Evolutionary conservation across 345 rosid species (phyloP), one percentile per base, ranked within the genome.

Genomic region (Populus simonii): DNA sequence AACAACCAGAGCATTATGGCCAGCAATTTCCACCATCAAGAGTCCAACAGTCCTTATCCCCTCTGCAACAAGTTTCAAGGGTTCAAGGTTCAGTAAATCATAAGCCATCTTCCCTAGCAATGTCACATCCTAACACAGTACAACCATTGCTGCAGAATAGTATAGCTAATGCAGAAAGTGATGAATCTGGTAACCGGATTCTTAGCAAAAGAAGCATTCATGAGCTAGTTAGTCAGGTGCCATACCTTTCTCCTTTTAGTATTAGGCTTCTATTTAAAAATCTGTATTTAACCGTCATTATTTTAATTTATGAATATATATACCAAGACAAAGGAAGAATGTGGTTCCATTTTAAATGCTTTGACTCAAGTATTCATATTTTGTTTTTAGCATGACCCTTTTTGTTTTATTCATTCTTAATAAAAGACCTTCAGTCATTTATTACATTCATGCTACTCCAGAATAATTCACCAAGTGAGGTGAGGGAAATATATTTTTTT

Each of bases 141-240:
- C 92, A 86, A 76, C 73, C 88, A 53, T 87, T 74, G 71, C 83
- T 74, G 67, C 90, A 84, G 78, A 84, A 74, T 80, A 91, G 80
- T 88, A 75, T 84, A 77, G 82, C 83, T 73, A 79, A 76, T 73
- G 68, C 75, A 41, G 97, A 92, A 79, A 86, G 41, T 79, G 92
- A 92, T 22, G 90, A 86, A 74, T 77, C 87, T 82, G 86, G 90
- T 71, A 85, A 80, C 78, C 86, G 92, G 80, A 85, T 96, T 76
- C 88, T 96, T 74, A 85, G 90, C 69, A 96, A 96, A 90, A 87
- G 99, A 88, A 93, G 91, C 82, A 92, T 96, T 83, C 89, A 87
- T 74, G 96, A 96, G 79, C 86, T 93, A 74, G 89, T 93, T 80
- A 86, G 84, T 83, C 99, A 96, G 98, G 98, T 93, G 59, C 79